Base-by-base conservation (phyloP, 495 filamentous ascomycete species). In the Rhypophila decipiens region DNA sequence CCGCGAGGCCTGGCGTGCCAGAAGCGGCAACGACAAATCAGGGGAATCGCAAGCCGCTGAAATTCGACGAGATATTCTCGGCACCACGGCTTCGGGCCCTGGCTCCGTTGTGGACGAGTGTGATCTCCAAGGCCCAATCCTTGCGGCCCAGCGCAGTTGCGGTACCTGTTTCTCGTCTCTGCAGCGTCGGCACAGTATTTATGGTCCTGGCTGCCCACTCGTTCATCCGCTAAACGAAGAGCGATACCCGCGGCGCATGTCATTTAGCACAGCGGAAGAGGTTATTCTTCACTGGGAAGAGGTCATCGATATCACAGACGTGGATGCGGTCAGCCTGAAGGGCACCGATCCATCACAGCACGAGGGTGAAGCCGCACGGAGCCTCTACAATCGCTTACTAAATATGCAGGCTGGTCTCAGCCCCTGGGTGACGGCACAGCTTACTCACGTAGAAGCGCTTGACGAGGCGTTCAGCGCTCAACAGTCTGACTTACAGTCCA, bases 211-310 rank as follows among this genome's bases (percentile, higher is more conserved):
- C 43, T 10, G 11, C 46, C 56, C 44, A 17, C 49, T 29, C 56
- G 57, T 2, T 47, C 58, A 36, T 54, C 67, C 10, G 53, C 61
- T 7, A 60, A 70, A 77, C 44, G 77, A 85, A 37, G 71, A 73
- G 13, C 76, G 76, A 45, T 94, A 82, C 76, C 80, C 90, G 0
- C 80, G 89, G 4, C 86, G 89, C 42, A 71, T 97, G 47, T 95
- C 88, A 4, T 97, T 97, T 60, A 86, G 84, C 51, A 75, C 81
- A 35, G 90, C 90, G n/a, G 88, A 94, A 63, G 88, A 95, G 49
- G 89, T 84, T 24, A 65, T 95, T 3, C 72, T 95, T n/a, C 67
- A 61, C 19, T 93, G 88, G 85, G 64, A 76, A n/a, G 71, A 75
- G 34, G 51, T 77, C 9, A 56, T 66, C 18, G 58, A 55, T 35